Evolutionary conservation across 495 filamentous ascomycete species (phyloP), one percentile per base, ranked within the genome.

Genomic region (Aspergillus bridgeri): DNA sequence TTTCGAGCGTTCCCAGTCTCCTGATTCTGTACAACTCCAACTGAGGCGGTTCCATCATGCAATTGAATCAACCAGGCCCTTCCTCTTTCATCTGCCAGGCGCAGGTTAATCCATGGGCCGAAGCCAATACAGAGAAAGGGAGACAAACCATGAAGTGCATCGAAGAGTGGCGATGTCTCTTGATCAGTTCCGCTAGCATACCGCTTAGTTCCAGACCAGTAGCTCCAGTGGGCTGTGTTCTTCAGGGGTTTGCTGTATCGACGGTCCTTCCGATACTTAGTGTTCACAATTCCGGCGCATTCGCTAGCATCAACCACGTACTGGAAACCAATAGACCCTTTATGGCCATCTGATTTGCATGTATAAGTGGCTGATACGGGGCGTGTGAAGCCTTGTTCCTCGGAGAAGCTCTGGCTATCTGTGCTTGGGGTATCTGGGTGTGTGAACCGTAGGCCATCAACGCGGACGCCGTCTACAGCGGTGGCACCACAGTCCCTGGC

Each of bases 401-500:
- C 27, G 27, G 3, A 29, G 11, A 7, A 29, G 27, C 27, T 46
- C 9, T 18, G 3, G 9, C 3, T 29, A 9, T 29, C 27, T 6
- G 27, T 1, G 11, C 5, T 1, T 6, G 27, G 27, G 6, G 27
- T 9, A 9, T 29, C 27, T 6, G 27, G 6, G 6, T 29, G 27
- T 9, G 27, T 29, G 13, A 46, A 46, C 20, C n/a, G n/a, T 6
- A 46, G n/a, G 6, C 9, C n/a, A 6, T 18, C 43, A 1, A 46
- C 43, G 7, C 20, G n/a, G 9, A 21, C n/a, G n/a, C 20, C 43
- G 7, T 46, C 75, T 49, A 82, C 81, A 18, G 60, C 64, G 23
- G 76, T 64, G 13, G 77, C 80, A 13, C 80, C 80, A 48, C 67
- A 64, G 43, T 71, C 60, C 1, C 53, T 70, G 6, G 80, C 81